Base-by-base conservation (phyloP, 345 rosid genomes). In the Acer campestre region DNA sequence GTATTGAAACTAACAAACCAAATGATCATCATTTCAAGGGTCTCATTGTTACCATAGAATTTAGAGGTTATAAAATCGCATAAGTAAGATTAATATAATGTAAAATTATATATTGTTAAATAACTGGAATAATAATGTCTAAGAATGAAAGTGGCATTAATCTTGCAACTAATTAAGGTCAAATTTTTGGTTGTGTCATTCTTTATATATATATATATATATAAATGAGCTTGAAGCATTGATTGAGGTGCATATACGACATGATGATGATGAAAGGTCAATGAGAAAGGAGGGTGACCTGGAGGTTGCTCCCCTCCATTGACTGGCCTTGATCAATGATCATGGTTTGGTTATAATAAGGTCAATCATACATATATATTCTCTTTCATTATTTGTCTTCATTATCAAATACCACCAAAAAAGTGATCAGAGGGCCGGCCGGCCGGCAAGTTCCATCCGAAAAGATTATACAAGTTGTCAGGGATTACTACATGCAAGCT, bases 301-400 rank as follows among this genome's bases (percentile, higher is more conserved):
- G 31, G 49, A 11, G 59, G 70, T 58, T 74, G 62, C 62, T 48
- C 74, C 67, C 27, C 12, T 75, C 74, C 67, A 67, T 79, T 79
- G 83, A 81, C 86, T 53, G 72, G 72, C 76, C 78, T 44, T 74
- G 59, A 81, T 75, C 79, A 53, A 73, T 74, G 59, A 81, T 75
- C 79, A 53, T 73, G 74, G 63, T 55, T 69, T 75, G 53, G 79
- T 61, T 81, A 68, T 62, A 35, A 67, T 67, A 35, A 27, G 25
- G 35, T 20, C 71, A 75, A 75, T 75, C 38, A 40, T 53, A 13
- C 17, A 40, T 53, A 51, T 58, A n/a, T 25, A 35, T 77, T 49
- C 10, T 49, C 10, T 14, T 35, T 31, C 49, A 76, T 82, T 81
- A 80, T 75, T 82, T 55, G 38, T 53, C 64, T 66, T 75, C 42